Evolutionary conservation across 2,329 filamentous ascomycete genomes (phyloP).

Genomic region (Cercospora sesami): DNA sequence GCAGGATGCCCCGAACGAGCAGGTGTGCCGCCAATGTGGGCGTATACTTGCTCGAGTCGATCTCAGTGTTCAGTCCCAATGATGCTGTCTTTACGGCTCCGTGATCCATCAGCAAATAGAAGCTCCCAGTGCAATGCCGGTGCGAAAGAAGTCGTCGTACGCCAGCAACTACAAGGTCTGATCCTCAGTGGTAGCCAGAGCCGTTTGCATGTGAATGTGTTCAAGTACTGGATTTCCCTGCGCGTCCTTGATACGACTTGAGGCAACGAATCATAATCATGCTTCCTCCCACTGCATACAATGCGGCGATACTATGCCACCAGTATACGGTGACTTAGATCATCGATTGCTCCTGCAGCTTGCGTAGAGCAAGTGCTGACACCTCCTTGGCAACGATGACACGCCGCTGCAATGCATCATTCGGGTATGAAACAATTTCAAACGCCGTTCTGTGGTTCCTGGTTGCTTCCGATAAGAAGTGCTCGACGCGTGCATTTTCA

Average conservation of each 20-base stretch:
- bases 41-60: no score
- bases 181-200: neutral
- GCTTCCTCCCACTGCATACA: no score
- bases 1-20: neutral
- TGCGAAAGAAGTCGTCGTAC: neutral
- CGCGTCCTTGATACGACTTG: no score
- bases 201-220: no score
- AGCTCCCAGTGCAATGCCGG: neutral
- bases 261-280: no score
- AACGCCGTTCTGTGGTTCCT: neutral
- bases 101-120: neutral
- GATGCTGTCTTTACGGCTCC: no score
- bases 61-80: no score
- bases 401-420: neutral
- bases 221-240: neutral
- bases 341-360: neutral
- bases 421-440: neutral
- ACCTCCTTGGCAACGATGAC: neutral
- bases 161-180: neutral
- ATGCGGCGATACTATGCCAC: neutral
- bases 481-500: neutral
- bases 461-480: neutral
- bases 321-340: neutral
- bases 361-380: neutral
- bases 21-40: neutral